Evolutionary conservation across 495 filamentous ascomycete genomes (phyloP).

Genomic region (Aspergillus ellipticus): DNA sequence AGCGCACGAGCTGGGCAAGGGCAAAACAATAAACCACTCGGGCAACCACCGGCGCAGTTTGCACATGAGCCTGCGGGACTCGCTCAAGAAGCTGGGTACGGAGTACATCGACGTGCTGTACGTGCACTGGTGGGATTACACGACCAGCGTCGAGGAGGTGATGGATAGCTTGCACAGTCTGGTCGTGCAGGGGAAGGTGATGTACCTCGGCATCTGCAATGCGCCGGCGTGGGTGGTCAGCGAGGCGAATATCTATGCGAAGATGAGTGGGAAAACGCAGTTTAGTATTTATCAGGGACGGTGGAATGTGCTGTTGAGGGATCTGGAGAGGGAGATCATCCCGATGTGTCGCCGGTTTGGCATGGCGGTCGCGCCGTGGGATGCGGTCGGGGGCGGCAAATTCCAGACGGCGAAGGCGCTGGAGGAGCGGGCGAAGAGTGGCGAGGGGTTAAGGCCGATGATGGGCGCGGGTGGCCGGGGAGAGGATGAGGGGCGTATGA

Average conservation of each 20-base stretch:
- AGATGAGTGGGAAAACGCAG: neutral
- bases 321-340: slow-evolving; percentile 56
- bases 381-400: slow-evolving; percentile 49
- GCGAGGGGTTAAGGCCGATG: slow-evolving; percentile 27
- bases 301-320: slow-evolving; percentile 24
- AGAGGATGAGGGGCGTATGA: slow-evolving; percentile 40
- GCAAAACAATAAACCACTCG: slow-evolving; percentile 47
- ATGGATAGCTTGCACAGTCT: slow-evolving; percentile 42
- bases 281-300: neutral
- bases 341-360: slow-evolving; percentile 53
- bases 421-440: slow-evolving; percentile 27
- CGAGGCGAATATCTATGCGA: neutral
- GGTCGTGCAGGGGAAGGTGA: slow-evolving; percentile 38
- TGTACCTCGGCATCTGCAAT: slow-evolving; percentile 41
- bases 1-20: slow-evolving; percentile 16
- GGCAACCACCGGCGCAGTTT: slow-evolving; percentile 60
- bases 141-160: slow-evolving; percentile 41
- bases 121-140: slow-evolving; percentile 45
- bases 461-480: slow-evolving; percentile 7
- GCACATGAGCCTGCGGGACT: slow-evolving; percentile 47
- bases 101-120: slow-evolving; percentile 57
- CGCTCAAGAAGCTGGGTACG: slow-evolving; percentile 60
- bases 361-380: slow-evolving; percentile 60
- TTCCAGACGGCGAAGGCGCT: slow-evolving; percentile 43
- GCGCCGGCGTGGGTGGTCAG: neutral